phyloP scores from a whole-genome alignment of 2,329 filamentous ascomycete species.

The Chrysoporthe cubensis region DNA sequence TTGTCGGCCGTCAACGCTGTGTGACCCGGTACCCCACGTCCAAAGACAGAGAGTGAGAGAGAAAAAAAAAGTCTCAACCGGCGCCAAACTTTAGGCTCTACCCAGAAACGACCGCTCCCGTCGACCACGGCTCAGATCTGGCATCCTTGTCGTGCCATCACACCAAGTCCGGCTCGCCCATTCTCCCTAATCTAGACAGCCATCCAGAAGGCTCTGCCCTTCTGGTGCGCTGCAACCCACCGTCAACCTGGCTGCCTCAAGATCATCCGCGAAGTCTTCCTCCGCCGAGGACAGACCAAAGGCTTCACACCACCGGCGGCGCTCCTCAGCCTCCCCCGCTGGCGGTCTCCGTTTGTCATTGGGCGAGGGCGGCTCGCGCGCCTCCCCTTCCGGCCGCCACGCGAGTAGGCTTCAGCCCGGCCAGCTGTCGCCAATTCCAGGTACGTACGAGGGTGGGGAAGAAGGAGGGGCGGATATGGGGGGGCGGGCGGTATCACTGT shows the following conservation, averaged over 20 bases:
- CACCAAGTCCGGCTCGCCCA: constrained; percentile 2
- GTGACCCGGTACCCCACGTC: background rate
- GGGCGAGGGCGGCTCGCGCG: constrained; percentile 38
- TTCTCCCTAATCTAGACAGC: constrained; percentile 16
- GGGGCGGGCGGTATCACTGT: background rate
- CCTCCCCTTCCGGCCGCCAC: constrained; percentile 43
- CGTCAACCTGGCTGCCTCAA: constrained; percentile 56
- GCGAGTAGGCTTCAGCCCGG: constrained; percentile 40
- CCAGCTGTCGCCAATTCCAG: constrained; percentile 58
- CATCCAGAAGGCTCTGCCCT: constrained; percentile 28
- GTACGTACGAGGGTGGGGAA: constrained; percentile 44
- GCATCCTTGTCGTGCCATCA: constrained; percentile 12
- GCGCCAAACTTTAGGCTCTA: background rate
- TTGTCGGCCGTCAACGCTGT: background rate
- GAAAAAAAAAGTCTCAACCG: background rate
- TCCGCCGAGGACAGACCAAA: constrained; percentile 50
- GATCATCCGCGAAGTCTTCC: constrained; percentile 55
- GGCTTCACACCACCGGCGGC: constrained; percentile 54
- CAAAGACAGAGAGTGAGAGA: background rate
- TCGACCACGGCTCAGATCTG: constrained; percentile 1
- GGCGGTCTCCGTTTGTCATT: constrained; percentile 40
- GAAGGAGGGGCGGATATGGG: too few species aligned
- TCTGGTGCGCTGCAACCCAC: constrained; percentile 34
- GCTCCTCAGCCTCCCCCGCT: constrained; percentile 47
- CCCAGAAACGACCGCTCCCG: constrained; percentile 1